Percentiles rank a stretch among this genome's conserved stretches.
Conservation (phyloP, 306 rosid genomes). For the Dalbergia cultrata region DNA sequence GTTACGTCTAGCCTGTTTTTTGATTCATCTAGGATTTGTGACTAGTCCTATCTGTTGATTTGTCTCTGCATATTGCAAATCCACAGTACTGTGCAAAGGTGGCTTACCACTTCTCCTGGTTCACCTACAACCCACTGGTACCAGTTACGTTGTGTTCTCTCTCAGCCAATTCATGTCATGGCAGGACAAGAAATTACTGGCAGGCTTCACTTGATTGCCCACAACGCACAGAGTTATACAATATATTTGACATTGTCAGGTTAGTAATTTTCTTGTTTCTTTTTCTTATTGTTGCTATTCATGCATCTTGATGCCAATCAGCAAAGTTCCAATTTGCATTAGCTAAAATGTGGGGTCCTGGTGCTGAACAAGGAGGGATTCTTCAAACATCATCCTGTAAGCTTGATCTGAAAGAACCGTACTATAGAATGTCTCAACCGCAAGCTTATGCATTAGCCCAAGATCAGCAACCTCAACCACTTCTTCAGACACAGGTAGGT, state of each 20-base stretch:
- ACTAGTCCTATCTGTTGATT: neutral
- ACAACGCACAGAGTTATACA: slow-evolving; percentile 87
- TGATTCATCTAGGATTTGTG: slow-evolving; percentile 10
- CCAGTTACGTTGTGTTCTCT: slow-evolving; percentile 83
- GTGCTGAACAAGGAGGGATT: slow-evolving; percentile 86
- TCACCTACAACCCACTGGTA: slow-evolving; percentile 93
- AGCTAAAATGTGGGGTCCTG: slow-evolving; percentile 98
- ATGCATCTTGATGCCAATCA: slow-evolving; percentile 45
- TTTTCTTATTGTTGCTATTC: slow-evolving; percentile 21
- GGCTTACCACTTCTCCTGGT: slow-evolving; percentile 92
- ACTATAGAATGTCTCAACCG: slow-evolving; percentile 94
- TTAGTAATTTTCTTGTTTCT: slow-evolving; percentile 38
- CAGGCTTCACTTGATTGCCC: slow-evolving; percentile 81
- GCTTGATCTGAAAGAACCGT: slow-evolving; percentile 89
- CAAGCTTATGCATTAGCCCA: slow-evolving; percentile 69
- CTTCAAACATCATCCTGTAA: slow-evolving; percentile 87
- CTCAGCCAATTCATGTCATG: slow-evolving; percentile 87
- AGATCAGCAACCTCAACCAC: slow-evolving; percentile 73
- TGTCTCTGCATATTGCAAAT: slow-evolving; percentile 13
- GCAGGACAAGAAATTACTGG: slow-evolving; percentile 95
- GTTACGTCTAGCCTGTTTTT: neutral
- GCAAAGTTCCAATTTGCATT: slow-evolving; percentile 35
- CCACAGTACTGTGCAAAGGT: slow-evolving; percentile 78
- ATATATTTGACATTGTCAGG: slow-evolving; percentile 77
- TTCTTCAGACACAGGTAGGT: slow-evolving; percentile 76